Conservation (phyloP, 1,284 basidiomycete species). For the Cutaneotrichosporon sp. region DNA sequence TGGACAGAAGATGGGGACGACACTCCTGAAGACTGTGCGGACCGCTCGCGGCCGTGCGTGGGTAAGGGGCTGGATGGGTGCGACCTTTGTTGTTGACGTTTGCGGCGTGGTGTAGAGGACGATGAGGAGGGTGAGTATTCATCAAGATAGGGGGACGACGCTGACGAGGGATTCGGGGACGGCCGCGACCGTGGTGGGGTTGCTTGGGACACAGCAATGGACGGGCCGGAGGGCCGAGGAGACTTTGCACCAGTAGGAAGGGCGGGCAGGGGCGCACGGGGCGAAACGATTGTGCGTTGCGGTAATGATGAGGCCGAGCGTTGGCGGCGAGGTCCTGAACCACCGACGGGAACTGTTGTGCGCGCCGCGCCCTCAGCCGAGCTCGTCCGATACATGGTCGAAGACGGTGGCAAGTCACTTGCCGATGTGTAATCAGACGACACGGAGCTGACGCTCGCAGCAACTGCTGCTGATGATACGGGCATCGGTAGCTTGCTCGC, state of each 20-base stretch:
- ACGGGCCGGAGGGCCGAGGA: background rate
- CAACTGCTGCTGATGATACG: background rate
- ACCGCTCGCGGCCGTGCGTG: background rate
- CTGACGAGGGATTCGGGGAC: background rate
- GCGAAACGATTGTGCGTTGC: background rate
- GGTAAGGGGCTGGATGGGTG: background rate
- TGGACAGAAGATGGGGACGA: background rate
- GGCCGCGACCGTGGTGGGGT: background rate
- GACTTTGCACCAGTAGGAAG: background rate
- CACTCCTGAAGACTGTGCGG: too few species aligned
- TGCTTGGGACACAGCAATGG: background rate
- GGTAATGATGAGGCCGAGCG: conserved; percentile 10
- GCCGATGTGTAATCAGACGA: background rate
- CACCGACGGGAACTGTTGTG: background rate
- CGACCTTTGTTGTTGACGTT: background rate
- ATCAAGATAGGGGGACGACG: background rate
- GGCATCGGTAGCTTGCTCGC: background rate
- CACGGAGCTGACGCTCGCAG: background rate
- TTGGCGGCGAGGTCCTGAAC: conserved; percentile 5
- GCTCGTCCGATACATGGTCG: background rate
- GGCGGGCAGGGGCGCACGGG: background rate
- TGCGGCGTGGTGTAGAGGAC: background rate
- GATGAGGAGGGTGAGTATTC: background rate
- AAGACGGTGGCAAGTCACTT: background rate
- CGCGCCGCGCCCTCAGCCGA: background rate